Evolutionary conservation across 2,329 filamentous ascomycete species (phyloP), one percentile per base, ranked within the genome.

Genomic region (Monosporascus sp.): DNA sequence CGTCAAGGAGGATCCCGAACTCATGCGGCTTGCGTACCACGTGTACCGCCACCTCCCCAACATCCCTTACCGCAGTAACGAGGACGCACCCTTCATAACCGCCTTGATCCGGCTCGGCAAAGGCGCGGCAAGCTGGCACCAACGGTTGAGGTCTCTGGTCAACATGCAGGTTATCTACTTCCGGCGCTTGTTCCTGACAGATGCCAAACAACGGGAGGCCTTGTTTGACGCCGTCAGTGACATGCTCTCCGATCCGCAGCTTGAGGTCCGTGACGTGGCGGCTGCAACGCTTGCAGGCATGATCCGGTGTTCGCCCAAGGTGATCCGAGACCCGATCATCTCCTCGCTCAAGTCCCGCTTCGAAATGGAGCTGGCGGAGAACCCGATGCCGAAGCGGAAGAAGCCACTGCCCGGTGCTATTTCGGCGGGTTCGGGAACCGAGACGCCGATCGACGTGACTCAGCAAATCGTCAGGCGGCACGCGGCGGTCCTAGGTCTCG

Each of bases 151-250:
- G 25, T 90, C 96, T 44, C 83, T 99, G 61, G 92, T 99, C 73
- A 97, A 97, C 72, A 97, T 99, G 78, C 95, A 99, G 66, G 93
- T 97, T 59, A 87, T 99, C 62, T 99, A 97, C 76, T 99, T 97
- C 83, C 88, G 94, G 49, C 89, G 93, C 25, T 81, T 99, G 38
- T 99, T 99, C 77, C 76, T 97, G 27, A 89, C 95, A 60, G 82
- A 84, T 35, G 76, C 81, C 6, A 73, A 80, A 7, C 87, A 96
- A 68, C 88, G 94, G 51, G 81, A 90, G 61, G 81, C 83, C 37
- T 82, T 99, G 17, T 96, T 97, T 67, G 85, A 88, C 45, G 95
- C 92, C 52, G 92, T 99, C n/a, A 90, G 92, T 41, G 89, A 88
- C 60, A 99, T 99, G 95, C 81, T 99, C 6, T 84, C 89, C 55